Evolutionary conservation across 2,329 filamentous ascomycete genomes (phyloP).

Genomic region (Fusarium bulbicola): DNA sequence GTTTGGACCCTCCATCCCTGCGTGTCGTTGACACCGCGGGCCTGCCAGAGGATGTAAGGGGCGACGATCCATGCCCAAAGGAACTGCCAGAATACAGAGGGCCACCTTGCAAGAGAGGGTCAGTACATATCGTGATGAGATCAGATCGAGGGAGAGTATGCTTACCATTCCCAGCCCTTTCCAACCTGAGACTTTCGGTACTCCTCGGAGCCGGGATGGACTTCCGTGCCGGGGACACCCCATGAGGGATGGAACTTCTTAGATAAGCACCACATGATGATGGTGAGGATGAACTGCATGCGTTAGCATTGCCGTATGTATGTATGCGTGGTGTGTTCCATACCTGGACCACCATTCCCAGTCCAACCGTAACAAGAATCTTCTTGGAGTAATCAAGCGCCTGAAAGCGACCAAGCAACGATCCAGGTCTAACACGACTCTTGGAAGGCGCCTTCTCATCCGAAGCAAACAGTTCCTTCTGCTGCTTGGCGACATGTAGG

Average conservation of each 20-base stretch:
- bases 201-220: conserved; percentile 60
- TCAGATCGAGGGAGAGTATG: not conserved
- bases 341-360: conserved; percentile 67
- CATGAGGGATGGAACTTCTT: conserved; percentile 71
- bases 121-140: not conserved
- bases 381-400: conserved; percentile 57
- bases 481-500: conserved; percentile 64
- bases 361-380: conserved; percentile 59
- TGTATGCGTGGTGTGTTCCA: not conserved
- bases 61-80: conserved; percentile 71
- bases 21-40: conserved; percentile 69
- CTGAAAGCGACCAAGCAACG: conserved; percentile 50
- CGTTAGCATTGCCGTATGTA: not conserved
- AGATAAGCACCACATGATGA: conserved; percentile 70
- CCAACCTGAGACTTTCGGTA: conserved; percentile 57
- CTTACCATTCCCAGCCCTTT: conserved; percentile 72
- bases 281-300: conserved; percentile 62
- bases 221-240: conserved; percentile 69
- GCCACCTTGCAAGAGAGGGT: conserved; percentile 56
- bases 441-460: conserved; percentile 20
- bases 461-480: conserved; percentile 53
- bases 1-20: conserved; percentile 74
- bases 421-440: conserved; percentile 26
- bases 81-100: conserved; percentile 71
- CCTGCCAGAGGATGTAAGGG: conserved; percentile 68